Conservation (phyloP, 495 filamentous ascomycete species). For the Paragyromitra xinjiangensis region DNA sequence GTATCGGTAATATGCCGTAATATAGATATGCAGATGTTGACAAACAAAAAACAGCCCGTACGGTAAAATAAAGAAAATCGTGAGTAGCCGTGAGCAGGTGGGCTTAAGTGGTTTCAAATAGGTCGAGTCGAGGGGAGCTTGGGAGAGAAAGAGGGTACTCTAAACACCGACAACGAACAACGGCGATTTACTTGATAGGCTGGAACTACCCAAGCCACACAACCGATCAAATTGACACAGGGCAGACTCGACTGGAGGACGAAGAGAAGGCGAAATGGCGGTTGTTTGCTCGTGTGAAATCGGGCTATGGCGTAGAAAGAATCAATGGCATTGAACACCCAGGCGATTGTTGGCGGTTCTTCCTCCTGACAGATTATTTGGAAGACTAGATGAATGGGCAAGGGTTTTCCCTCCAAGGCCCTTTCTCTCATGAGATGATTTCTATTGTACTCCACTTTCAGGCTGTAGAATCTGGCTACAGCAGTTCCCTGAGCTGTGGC, state of each 20-base stretch:
- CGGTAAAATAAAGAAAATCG: neutral
- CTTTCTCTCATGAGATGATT: neutral
- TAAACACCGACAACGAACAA: constrained; percentile 18
- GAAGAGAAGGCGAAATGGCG: neutral
- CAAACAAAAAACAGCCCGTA: neutral
- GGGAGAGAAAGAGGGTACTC: neutral
- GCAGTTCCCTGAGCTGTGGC: neutral
- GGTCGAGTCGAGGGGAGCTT: constrained; percentile 1
- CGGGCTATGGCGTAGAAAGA: neutral
- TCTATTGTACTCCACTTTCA: constrained; percentile 1
- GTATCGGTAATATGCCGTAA: constrained; percentile 10
- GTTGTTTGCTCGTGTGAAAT: neutral
- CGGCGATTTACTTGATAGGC: constrained; percentile 27
- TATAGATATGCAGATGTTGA: neutral
- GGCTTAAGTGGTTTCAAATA: neutral
- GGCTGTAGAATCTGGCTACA: constrained; percentile 2
- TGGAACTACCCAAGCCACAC: constrained; percentile 26
- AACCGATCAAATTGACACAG: constrained; percentile 11
- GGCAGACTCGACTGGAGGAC: constrained; percentile 19
- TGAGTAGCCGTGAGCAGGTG: neutral
- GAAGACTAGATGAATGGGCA: neutral
- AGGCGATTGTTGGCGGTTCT: neutral
- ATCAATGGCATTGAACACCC: constrained; percentile 3
- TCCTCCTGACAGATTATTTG: neutral
- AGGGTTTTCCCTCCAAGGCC: neutral